Base-by-base conservation (phyloP, 2,329 filamentous ascomycete species). In the Sporothrix brasiliensis region DNA sequence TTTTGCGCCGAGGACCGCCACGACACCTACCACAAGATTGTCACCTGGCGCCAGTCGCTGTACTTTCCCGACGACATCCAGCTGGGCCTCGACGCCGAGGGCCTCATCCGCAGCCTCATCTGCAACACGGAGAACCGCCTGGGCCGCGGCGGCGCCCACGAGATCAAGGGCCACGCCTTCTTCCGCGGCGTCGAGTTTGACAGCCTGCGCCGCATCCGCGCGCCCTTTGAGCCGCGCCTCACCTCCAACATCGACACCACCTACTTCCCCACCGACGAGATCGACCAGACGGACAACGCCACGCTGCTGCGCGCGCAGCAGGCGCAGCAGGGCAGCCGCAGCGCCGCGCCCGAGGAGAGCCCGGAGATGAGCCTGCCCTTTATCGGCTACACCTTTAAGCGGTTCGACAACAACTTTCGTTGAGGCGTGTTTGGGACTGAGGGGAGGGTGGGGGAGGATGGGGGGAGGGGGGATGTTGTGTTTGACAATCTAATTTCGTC, bases 241-340 rank as follows among this genome's bases (percentile, higher is more conserved):
- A 91, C 92, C 72, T 97, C 93, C 73, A 95, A 95, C 80, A 91
- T 97, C 76, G 95, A 99, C 79, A 97, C 95, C 24, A 94, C 94
- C 61, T 98, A 99, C 85, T 99, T 99, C 89, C 95, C 95, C 11
- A 97, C 93, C 68, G 95, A 99, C 78, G 95, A 99, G 81, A 97
- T 99, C 78, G 93, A 97, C 76, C 94, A 98, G 83, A 94, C 93
- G 69, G 94, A 97, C 80, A 97, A 93, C 74, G 93, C 92, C 70
- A 95, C 93, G 14, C 87, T 92, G 74, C 87, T 97, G 77, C 92
- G 93, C 79, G 92, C 92, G 24, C 92, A 96, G 80, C 92, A 92
- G 66, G 87, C 72, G 1, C 58, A 63, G 58, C 89, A 91, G 72
- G 86, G 89, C 76, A 88, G 88, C 67, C 85, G 86, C 75, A 67